Evolutionary conservation across 305 asterid genomes (phyloP).

Genomic region (Euphrasia arctica): DNA sequence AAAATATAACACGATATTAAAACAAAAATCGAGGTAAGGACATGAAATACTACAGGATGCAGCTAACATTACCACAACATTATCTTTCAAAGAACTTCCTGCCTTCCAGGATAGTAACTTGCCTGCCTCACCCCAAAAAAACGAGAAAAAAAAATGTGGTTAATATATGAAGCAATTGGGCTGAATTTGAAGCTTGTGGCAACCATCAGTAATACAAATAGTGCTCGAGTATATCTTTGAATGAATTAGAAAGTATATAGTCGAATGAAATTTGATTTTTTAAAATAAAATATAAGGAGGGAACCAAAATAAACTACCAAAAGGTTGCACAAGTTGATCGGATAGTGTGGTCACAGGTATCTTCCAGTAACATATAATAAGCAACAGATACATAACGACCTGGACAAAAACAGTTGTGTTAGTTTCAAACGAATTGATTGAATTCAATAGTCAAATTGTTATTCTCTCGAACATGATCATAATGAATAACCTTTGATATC

Average conservation of each 20-base stretch:
- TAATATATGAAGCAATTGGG: neutral
- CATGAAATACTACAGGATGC: slow-evolving; percentile 10
- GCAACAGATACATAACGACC: slow-evolving; percentile 46
- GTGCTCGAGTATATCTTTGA: neutral
- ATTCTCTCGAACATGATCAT: slow-evolving; percentile 18
- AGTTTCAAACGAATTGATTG: neutral
- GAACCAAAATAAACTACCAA: slow-evolving; percentile 46
- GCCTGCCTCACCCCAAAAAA: slow-evolving; percentile 44
- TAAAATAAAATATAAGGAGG: slow-evolving; percentile 1
- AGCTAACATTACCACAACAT: slow-evolving; percentile 60
- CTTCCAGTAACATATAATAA: slow-evolving; percentile 84
- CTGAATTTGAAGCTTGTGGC: neutral
- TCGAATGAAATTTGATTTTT: neutral
- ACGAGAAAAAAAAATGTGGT: neutral
- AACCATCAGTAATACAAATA: neutral
- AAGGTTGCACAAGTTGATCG: slow-evolving; percentile 85
- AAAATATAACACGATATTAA: no score
- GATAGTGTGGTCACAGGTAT: slow-evolving; percentile 77
- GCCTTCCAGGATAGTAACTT: slow-evolving; percentile 80
- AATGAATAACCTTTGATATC: slow-evolving; percentile 49
- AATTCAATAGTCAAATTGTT: neutral
- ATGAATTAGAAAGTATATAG: slow-evolving; percentile 2
- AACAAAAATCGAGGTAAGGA: neutral
- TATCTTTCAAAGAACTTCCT: slow-evolving; percentile 54
- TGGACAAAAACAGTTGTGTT: slow-evolving; percentile 25